Base-by-base conservation (phyloP, 164 flowering plant species). In the Akebia trifoliata region DNA sequence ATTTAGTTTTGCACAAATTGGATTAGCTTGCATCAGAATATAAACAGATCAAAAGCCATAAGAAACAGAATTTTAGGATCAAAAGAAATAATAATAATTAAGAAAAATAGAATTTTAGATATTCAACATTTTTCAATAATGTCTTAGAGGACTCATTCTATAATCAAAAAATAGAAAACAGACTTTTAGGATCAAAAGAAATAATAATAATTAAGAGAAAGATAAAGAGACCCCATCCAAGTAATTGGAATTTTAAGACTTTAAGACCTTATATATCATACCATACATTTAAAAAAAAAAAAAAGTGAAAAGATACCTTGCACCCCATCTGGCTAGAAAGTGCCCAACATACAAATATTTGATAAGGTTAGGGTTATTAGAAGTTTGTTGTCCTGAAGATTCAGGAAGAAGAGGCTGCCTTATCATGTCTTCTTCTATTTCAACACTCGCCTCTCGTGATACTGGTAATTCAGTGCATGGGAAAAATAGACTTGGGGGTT, bases 261-360 rank as follows among this genome's bases (percentile, higher is more conserved):
- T n/a, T n/a, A n/a, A n/a, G n/a, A n/a, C n/a, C n/a, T n/a, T n/a
- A n/a, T n/a, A n/a, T n/a, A n/a, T n/a, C n/a, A 26, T 5, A n/a
- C 20, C 15, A 43, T 3, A 43, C 31, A 17, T 56, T 8, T 2
- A 15, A 6, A 28, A 20, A 35, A 47, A 28, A 43, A 17, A 60
- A 58, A 37, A 48, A 37, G 30, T 7, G 52, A 17, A 59, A 35
- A 25, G 4, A 46, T 40, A 90, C 97, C 97, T 90, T 72, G 95
- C 86, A 60, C 85, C 86, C 95, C 97, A 90, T 84, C 97, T 77
- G 60, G 93, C 81, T 11, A 90, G 70, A 64, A 90, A 87, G 62
- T 90, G 87, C 22, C 82, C 95, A 15, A 74, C 50, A 58, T 87
- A 90, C 60, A 90, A 58, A 59, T 70, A 65, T 11, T 25, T 58